Evolutionary conservation across 2,329 filamentous ascomycete species (phyloP), one percentile per base, ranked within the genome.

Genomic region (Aspergillus pseudotamarii): DNA sequence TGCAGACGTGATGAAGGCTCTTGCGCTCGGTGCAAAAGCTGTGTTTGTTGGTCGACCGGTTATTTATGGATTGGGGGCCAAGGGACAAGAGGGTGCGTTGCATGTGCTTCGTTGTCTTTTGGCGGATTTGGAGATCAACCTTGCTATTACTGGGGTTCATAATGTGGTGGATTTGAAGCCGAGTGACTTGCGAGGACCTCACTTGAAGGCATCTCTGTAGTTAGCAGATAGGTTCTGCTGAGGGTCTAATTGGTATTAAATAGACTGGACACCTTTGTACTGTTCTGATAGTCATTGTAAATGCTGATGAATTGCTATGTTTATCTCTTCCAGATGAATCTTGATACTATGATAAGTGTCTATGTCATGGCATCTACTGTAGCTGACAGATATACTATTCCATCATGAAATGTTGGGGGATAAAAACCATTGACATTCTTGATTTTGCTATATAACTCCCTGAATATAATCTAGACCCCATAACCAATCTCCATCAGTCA

Each of bases 1-100:
- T 5, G 60, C 60, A 2, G 60, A 59, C 56, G 46, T 62, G 19
- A 51, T 59, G 34, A 59, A 59, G 38, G 60, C 60, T 16, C 32
- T 62, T 19, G 46, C 45, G 3, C 23, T 62, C 14, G 56, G 60
- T 1, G 60, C 60, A 5, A 62, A 59, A 32, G 57, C 57, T 26
- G 60, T 62, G 11, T 41, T 59, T 16, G 30, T 62, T 16, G 60
- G 60, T 9, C 51, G 60, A 30, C 60, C 60, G 26, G 50, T 59
- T 8, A 32, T 62, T 6, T 62, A 62, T 41, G 60, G 60, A 19
- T 32, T 62, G 34, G 56, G 32, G 3, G 58, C 58, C 11, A 50
- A 14, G 11, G 60, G 60, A 0, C 5, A 59, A 41, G 12, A 36
- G 38, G 60, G 60, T 12, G 60, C 51, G 11, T 14, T 48, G 23